These are phyloP conservation scores for Rhizopogon roseolus DNA, from an alignment of 768 basidiomycete species.

Conservation along the genomic window DNA sequence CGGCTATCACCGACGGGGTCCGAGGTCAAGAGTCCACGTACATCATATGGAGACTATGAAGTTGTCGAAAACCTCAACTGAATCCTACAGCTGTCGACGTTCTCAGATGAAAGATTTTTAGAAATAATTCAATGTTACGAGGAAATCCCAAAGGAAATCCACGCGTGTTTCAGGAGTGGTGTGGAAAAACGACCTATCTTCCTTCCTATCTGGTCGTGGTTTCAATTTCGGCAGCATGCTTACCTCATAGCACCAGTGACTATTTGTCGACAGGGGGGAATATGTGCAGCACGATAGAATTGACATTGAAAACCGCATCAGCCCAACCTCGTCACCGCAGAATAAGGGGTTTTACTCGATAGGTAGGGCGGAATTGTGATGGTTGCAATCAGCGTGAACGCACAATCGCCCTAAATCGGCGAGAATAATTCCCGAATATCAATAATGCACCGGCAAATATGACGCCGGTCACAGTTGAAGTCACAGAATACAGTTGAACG, in stretches of 20 bases:
- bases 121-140: not conserved
- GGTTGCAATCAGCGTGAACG: too few relatives aligned
- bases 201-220: not conserved
- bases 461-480: too few relatives aligned
- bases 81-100: not conserved
- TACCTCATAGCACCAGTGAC: not conserved
- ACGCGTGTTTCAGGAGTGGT: too few relatives aligned
- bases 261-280: not conserved
- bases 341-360: not conserved
- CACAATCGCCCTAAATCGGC: too few relatives aligned
- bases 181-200: too few relatives aligned
- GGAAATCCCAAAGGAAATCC: not conserved
- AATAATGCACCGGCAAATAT: too few relatives aligned
- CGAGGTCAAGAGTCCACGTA: not conserved
- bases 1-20: not conserved
- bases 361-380: too few relatives aligned
- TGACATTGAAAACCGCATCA: not conserved
- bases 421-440: too few relatives aligned
- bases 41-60: too few relatives aligned
- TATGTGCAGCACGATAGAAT: not conserved
- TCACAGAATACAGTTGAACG: too few relatives aligned
- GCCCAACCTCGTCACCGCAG: not conserved
- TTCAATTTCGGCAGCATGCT: not conserved
- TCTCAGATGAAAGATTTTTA: not conserved
- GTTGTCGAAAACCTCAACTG: not conserved